Evolutionary conservation across 1,284 basidiomycete species (phyloP), one percentile per base, ranked within the genome.

Genomic region (Cutaneotrichosporon mucoides): DNA sequence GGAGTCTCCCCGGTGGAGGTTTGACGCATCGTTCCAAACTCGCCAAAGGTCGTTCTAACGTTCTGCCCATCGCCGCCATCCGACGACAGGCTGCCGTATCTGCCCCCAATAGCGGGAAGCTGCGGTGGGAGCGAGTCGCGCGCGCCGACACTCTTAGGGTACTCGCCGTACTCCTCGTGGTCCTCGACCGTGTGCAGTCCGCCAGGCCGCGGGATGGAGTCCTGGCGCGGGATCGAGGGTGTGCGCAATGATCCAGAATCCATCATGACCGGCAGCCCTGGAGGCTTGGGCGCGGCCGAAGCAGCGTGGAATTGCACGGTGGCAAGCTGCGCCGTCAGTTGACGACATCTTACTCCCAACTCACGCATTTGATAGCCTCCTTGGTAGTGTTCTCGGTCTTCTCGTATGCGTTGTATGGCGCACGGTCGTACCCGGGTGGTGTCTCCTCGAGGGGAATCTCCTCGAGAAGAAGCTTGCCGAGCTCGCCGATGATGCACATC

Each of bases 371-470:
- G 63, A 85, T 79, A 1, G 88, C 86, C 66, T 92, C 88, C 6
- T 79, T 77, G 7, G 87, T 81, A 4, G 88, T 79, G 49, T 80
- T 78, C 56, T 86, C 84, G 0, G 86, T 86, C 64, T 82, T 84
- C 53, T 82, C 70, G 71, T 67, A 87, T 24, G 78, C 78, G 15
- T 80, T 81, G 74, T 95, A 96, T 60, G 87, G 82, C 6, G 84
- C 82, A 6, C 93, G 84, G 3, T 86, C 83, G 57, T 88, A 81
- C 11, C 93, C 93, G 3, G 92, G 91, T 52, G 87, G 84, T 0
- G 92, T 93, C 34, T 81, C 79, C 13, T 88, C 86, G 59, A 91
- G 84, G 0, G 91, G 87, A 9, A 96, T 88, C 81, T 90, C 89
- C 61, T 87, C 82, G 50, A 90, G 82, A 16, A 94, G 79, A 10